Evolutionary conservation across 2,329 filamentous ascomycete genomes (phyloP), one percentile per base, ranked within the genome.

Genomic region (Epichloe scottii): DNA sequence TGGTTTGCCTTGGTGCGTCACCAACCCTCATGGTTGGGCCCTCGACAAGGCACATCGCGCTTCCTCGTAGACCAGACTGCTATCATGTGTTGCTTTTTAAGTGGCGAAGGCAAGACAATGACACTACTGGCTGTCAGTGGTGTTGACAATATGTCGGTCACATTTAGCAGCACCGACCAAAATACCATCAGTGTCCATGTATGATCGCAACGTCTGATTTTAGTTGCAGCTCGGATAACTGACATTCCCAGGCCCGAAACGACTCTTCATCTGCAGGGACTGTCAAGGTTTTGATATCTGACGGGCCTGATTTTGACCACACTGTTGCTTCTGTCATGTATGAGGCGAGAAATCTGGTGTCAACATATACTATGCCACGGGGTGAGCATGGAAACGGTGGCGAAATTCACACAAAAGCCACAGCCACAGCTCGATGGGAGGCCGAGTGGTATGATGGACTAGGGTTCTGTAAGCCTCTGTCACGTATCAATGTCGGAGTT

Each of bases 371-470:
- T 8, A 61, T 62, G 7, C 66, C 67, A 56, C 59, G 71, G 51
- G 65, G 78, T 57, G 60, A 68, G 52, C 67, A 70, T 19, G 65
- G 67, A 30, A 73, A 82, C 53, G 62, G 76, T 26, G 65, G 71
- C 51, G 65, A 68, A 0, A 58, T 77, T 7, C 66, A 67, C 15
- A 68, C 72, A 26, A 74, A 74, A 5, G 67, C 83, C 35, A 73
- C 75, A 5, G 67, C 83, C 35, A 73, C 75, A 50, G 68, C 74
- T 5, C 67, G 81, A 62, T 95, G 89, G 89, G 70, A 87, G 46
- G 82, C 93, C 56, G 81, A 87, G 53, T 96, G 90, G 89, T 90
- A 90, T 62, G 93, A 97, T 64, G 89, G 89, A 0, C 71, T 98
- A 38, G 87, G 89, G 0, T 98, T 93, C 63, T 98, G 93, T 79